Evolutionary conservation across 2,329 filamentous ascomycete species (phyloP), one percentile per base, ranked within the genome.

Genomic region (Mycosphaerella arachidis): DNA sequence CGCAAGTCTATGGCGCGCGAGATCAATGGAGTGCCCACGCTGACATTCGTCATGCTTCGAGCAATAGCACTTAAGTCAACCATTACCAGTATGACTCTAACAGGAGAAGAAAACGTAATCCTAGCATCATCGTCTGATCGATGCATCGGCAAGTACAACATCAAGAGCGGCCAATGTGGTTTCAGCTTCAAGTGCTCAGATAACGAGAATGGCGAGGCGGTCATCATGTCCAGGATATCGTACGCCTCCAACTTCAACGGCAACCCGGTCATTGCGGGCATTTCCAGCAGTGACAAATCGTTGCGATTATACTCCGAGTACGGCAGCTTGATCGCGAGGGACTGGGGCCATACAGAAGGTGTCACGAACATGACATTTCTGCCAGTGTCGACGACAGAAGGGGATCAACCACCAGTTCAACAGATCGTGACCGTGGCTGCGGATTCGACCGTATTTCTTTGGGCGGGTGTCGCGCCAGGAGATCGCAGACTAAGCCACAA

Each of bases 281-380:
- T 94, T 10, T 97, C 93, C 8, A 92, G 92, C 67, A 96, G 91
- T 0, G 94, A 99, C 74, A 99, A 97, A 73, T 97, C 94, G 0
- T 88, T 99, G 58, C 83, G 94, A 37, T 79, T 99, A 16, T 99
- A 99, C 69, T 90, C 96, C 66, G 86, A 88, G 62, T 86, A 85
- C 46, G 92, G 93, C 8, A 77, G 79, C 1, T 87, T 99, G 59
- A 77, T 97, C 30, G 89, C 92, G 54, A 86, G 91, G 45, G 94
- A 97, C 76, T 97, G 92, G 85, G 94, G 94, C 1, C 94, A 99
- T 68, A 96, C 92, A 0, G 92, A 97, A 71, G 89, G 92, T 8
- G 91, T 99, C 64, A 96, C 90, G 55, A 92, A 92, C 61, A 86
- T 95, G 18, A 84, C 89, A 4, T 77, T 97, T 18, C 73, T 93